These are phyloP conservation scores for Syncephalastrum racemosum DNA, from an alignment of 371 early-diverging fungal species.

Conservation along the genomic window DNA sequence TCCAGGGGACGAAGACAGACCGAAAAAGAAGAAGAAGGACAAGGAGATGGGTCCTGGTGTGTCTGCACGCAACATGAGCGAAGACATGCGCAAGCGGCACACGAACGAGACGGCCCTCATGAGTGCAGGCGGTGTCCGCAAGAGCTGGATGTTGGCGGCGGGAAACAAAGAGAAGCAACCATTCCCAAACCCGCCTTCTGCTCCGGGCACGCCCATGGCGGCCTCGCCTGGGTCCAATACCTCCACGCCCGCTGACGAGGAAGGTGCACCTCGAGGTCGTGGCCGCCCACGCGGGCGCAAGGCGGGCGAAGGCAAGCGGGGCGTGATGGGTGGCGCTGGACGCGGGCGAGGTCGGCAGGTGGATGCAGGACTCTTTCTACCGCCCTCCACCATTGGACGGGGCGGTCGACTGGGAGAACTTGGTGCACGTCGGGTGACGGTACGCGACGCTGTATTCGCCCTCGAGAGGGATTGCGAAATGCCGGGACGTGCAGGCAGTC, in stretches of 20 bases:
- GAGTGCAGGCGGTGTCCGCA: constrained; percentile 63
- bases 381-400: constrained; percentile 40
- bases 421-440: constrained; percentile 56
- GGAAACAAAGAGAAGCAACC: constrained; percentile 8
- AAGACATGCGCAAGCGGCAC: constrained; percentile 67
- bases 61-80: constrained; percentile 65
- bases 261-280: constrained; percentile 41
- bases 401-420: constrained; percentile 40
- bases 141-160: constrained; percentile 77
- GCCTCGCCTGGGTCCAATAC: background rate
- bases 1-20: constrained; percentile 39
- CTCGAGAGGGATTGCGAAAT: constrained; percentile 69
- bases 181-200: constrained; percentile 3
- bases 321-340: constrained; percentile 12
- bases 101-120: constrained; percentile 75
- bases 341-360: constrained; percentile 12
- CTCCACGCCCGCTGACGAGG: constrained; percentile 3
- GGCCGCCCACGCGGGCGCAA: constrained; percentile 35
- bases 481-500: constrained; percentile 43
- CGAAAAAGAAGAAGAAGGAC: constrained; percentile 59
- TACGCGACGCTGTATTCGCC: constrained; percentile 72
- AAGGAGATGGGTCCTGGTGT: constrained; percentile 55
- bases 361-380: constrained; percentile 29
- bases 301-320: constrained; percentile 14
- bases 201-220: constrained; percentile 3